phyloP scores from a whole-genome alignment of 1,139 yeast species.

The Scheffersomyces insectosa region DNA sequence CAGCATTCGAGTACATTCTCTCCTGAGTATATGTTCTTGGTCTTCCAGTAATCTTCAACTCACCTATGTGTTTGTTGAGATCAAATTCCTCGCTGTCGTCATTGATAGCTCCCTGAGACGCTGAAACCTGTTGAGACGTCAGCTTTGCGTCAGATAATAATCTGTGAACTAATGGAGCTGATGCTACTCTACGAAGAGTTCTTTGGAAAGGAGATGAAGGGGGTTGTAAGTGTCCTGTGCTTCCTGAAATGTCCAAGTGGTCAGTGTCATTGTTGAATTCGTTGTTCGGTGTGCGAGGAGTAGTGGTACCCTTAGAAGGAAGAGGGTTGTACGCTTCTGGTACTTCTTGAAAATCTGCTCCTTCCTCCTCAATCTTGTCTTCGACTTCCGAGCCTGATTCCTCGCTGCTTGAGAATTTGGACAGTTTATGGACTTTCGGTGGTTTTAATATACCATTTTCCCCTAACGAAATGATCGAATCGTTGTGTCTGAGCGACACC shows the following conservation, averaged over 20 bases:
- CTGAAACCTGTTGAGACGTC: background rate
- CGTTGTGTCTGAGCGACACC: conserved; percentile 44
- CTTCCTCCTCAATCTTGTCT: conserved; percentile 1
- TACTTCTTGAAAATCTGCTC: conserved; percentile 2
- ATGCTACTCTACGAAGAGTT: conserved; percentile 72
- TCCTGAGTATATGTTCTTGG: conserved; percentile 56
- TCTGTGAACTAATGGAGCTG: conserved; percentile 67
- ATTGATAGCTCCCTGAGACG: background rate
- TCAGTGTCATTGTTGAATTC: background rate
- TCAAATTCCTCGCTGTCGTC: conserved; percentile 33
- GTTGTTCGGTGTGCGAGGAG: conserved; percentile 9
- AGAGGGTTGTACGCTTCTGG: conserved; percentile 3
- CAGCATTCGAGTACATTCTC: conserved; percentile 68
- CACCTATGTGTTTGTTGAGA: conserved; percentile 55
- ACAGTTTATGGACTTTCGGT: conserved; percentile 19
- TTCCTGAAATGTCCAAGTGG: background rate
- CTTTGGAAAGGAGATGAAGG: conserved; percentile 45
- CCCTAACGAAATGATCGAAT: conserved; percentile 37
- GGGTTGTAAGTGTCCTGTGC: conserved; percentile 6
- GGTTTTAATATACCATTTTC: conserved; percentile 22
- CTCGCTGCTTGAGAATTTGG: conserved; percentile 12
- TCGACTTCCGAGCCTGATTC: conserved; percentile 9
- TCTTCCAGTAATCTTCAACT: conserved; percentile 44
- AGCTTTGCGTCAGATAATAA: conserved; percentile 29
- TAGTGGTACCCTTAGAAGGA: conserved; percentile 3